phyloP scores from a whole-genome alignment of 371 early-diverging fungal species.

The Lichtheimia ramosa region DNA sequence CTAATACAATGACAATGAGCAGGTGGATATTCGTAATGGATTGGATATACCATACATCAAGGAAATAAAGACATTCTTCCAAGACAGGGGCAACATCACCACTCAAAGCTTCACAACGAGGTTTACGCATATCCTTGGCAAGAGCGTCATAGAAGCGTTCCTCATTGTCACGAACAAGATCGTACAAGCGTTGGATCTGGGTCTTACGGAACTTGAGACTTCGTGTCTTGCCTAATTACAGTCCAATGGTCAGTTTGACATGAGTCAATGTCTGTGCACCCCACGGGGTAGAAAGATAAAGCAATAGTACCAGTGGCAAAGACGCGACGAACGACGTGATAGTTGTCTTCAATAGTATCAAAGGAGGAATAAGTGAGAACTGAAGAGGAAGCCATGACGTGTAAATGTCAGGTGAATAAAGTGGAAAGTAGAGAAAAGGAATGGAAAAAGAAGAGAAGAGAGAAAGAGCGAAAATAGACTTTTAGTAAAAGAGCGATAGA shows the following conservation, averaged over 20 bases:
- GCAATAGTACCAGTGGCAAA: slow-evolving; percentile 39
- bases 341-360: slow-evolving; percentile 41
- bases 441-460: neutral
- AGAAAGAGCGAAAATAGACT: neutral
- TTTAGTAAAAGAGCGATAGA: neutral
- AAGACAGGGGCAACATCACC: slow-evolving; percentile 67
- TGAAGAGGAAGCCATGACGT: slow-evolving; percentile 5
- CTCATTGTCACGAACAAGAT: slow-evolving; percentile 68
- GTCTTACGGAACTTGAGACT: slow-evolving; percentile 61
- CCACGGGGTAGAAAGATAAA: neutral
- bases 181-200: slow-evolving; percentile 69
- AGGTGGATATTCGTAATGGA: neutral
- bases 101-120: slow-evolving; percentile 51
- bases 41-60: slow-evolving; percentile 25
- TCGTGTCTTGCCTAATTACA: slow-evolving; percentile 38
- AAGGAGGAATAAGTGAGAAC: slow-evolving; percentile 27
- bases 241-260: neutral
- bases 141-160: slow-evolving; percentile 60
- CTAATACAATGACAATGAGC: slow-evolving; percentile 16
- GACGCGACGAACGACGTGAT: slow-evolving; percentile 30
- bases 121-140: slow-evolving; percentile 64
- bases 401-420: too few species aligned
- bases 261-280: neutral
- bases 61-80: slow-evolving; percentile 53
- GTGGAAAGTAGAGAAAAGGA: too few species aligned